Evolutionary conservation across 345 rosid species (phyloP).

Genomic region (Acer saccharum): DNA sequence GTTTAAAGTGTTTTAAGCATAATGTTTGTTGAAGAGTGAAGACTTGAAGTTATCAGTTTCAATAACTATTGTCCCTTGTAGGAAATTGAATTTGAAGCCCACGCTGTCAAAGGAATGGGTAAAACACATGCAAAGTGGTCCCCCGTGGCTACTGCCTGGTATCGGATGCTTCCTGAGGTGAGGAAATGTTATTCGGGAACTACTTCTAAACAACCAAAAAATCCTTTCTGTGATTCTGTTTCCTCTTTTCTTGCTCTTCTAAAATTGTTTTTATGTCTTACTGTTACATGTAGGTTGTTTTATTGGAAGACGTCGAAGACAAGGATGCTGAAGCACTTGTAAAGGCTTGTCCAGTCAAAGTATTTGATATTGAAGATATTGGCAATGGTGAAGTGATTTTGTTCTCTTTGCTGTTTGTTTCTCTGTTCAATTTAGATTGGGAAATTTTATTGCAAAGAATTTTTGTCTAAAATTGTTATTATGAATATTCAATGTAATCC

Average conservation of each 20-base stretch:
- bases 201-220: neutral
- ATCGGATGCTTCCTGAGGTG: constrained; percentile 97
- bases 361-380: constrained; percentile 92
- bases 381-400: constrained; percentile 59
- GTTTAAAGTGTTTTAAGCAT: neutral
- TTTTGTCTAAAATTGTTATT: neutral
- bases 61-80: constrained; percentile 22
- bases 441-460: constrained; percentile 5
- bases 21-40: neutral
- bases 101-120: constrained; percentile 91
- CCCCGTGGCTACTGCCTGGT: constrained; percentile 97
- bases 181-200: constrained; percentile 7
- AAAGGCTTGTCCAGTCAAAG: constrained; percentile 67
- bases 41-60: neutral
- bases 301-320: constrained; percentile 60
- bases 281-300: constrained; percentile 52
- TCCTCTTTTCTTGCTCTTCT: neutral
- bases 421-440: neutral
- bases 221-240: neutral
- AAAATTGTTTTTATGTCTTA: neutral
- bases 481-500: neutral
- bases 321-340: constrained; percentile 67
- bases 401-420: constrained; percentile 1
- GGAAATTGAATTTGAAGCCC: constrained; percentile 98
- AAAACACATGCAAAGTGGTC: constrained; percentile 98